phyloP scores from a whole-genome alignment of 352 stramenopile genomes.

The Globisporangium cylindrosporum region DNA sequence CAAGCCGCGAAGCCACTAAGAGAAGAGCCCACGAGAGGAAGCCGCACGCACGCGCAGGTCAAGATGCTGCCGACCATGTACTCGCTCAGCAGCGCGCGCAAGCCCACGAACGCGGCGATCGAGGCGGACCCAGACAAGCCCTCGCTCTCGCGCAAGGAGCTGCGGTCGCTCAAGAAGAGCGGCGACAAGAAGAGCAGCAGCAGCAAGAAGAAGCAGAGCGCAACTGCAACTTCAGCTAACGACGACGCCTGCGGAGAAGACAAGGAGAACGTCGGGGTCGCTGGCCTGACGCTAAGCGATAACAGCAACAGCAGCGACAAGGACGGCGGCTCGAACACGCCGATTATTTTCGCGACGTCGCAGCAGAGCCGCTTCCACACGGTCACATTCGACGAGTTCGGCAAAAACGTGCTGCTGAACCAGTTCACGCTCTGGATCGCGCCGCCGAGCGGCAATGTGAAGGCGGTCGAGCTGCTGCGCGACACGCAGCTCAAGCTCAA shows the following conservation, averaged over 20 bases:
- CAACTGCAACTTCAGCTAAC: no score
- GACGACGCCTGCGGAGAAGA: neutral
- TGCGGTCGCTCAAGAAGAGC: constrained; percentile 31
- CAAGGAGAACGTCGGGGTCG: neutral
- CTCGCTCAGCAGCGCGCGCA: constrained; percentile 22
- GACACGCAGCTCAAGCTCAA: constrained; percentile 73
- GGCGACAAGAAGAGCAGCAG: constrained; percentile 18
- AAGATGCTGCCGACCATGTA: constrained; percentile 44
- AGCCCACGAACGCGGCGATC: constrained; percentile 27
- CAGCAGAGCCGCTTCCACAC: constrained; percentile 64
- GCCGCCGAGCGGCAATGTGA: constrained; percentile 11
- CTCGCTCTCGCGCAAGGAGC: constrained; percentile 47
- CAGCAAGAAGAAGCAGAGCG: neutral
- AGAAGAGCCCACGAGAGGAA: neutral
- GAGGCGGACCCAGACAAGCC: constrained; percentile 16
- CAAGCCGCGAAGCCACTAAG: neutral
- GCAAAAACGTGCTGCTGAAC: constrained; percentile 57
- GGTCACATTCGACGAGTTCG: constrained; percentile 59
- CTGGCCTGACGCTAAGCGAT: constrained; percentile 9
- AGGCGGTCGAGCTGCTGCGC: constrained; percentile 52
- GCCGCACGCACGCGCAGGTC: no score
- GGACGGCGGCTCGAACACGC: neutral
- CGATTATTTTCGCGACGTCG: constrained; percentile 30
- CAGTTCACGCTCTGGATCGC: constrained; percentile 50
- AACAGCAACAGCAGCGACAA: neutral